phyloP scores from a whole-genome alignment of 345 rosid genomes.

The Clausena lansium region DNA sequence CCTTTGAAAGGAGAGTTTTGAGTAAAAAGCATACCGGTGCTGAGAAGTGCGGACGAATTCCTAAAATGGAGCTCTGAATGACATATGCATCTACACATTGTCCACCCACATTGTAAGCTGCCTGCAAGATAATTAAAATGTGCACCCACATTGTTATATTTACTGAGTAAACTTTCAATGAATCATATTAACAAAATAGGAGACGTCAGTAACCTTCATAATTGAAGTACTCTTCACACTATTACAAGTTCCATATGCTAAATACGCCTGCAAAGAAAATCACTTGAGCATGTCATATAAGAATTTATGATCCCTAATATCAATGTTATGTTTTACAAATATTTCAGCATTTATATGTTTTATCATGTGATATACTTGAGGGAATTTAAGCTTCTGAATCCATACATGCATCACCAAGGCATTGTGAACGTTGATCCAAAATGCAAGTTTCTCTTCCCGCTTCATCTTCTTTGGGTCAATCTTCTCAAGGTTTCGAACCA shows the following conservation, averaged over 20 bases:
- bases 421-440: slow-evolving; percentile 90
- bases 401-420: slow-evolving; percentile 86
- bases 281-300: slow-evolving; percentile 9
- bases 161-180: neutral
- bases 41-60: slow-evolving; percentile 63
- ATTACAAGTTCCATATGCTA: slow-evolving; percentile 66
- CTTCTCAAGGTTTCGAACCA: slow-evolving; percentile 73
- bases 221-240: slow-evolving; percentile 49
- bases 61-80: slow-evolving; percentile 70
- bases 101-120: slow-evolving; percentile 81
- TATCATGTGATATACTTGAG: neutral
- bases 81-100: slow-evolving; percentile 51
- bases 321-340: neutral
- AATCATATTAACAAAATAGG: neutral
- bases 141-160: neutral
- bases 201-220: slow-evolving; percentile 45
- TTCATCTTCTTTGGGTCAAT: slow-evolving; percentile 74
- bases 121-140: slow-evolving; percentile 40
- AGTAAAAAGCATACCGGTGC: slow-evolving; percentile 46
- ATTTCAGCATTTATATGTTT: neutral
- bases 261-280: slow-evolving; percentile 60
- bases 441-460: slow-evolving; percentile 92
- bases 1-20: no score
- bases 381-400: slow-evolving; percentile 13
- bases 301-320: neutral